phyloP scores from a whole-genome alignment of 1,284 basidiomycete species.

The Irpex rosettiformis region DNA sequence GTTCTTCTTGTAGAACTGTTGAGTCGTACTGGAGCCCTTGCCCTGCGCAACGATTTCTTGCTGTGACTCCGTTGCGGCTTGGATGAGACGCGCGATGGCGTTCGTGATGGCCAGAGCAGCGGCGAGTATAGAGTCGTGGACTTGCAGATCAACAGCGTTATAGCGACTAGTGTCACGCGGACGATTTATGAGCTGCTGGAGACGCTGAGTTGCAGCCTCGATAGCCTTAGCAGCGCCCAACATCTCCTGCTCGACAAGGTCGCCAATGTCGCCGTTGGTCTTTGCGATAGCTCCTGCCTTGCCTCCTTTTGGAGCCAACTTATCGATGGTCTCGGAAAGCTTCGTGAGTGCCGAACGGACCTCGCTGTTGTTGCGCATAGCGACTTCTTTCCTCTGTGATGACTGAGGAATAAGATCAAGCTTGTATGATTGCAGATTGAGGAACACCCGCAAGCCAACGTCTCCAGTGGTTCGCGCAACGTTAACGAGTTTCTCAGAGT shows the following conservation, averaged over 20 bases:
- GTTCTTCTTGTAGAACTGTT: slow-evolving; percentile 99
- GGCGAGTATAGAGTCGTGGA: slow-evolving; percentile 96
- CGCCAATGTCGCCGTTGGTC: slow-evolving; percentile 91
- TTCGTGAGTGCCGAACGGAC: slow-evolving; percentile 78
- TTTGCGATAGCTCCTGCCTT: slow-evolving; percentile 71
- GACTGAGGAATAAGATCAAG: slow-evolving; percentile 72
- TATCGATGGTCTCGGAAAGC: slow-evolving; percentile 86
- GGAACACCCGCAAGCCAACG: slow-evolving; percentile 88
- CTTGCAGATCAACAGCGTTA: slow-evolving; percentile 90
- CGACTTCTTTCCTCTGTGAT: slow-evolving; percentile 79
- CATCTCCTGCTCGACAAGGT: slow-evolving; percentile 98
- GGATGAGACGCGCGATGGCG: slow-evolving; percentile 93
- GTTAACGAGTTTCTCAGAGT: slow-evolving; percentile 83
- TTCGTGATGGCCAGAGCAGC: slow-evolving; percentile 93
- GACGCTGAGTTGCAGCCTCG: slow-evolving; percentile 85
- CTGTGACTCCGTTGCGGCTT: slow-evolving; percentile 95
- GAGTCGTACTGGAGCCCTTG: slow-evolving; percentile 83
- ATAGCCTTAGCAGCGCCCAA: slow-evolving; percentile 90
- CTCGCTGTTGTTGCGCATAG: slow-evolving; percentile 89
- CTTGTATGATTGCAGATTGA: slow-evolving; percentile 95
- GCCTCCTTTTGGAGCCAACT: slow-evolving; percentile 79
- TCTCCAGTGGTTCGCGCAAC: slow-evolving; percentile 89
- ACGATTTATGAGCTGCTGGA: slow-evolving; percentile 88
- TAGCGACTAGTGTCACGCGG: slow-evolving; percentile 83
- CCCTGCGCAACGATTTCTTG: slow-evolving; percentile 98